Conservation (phyloP, 202 grass and related monocot genomes). For the Zoysia matrella region DNA sequence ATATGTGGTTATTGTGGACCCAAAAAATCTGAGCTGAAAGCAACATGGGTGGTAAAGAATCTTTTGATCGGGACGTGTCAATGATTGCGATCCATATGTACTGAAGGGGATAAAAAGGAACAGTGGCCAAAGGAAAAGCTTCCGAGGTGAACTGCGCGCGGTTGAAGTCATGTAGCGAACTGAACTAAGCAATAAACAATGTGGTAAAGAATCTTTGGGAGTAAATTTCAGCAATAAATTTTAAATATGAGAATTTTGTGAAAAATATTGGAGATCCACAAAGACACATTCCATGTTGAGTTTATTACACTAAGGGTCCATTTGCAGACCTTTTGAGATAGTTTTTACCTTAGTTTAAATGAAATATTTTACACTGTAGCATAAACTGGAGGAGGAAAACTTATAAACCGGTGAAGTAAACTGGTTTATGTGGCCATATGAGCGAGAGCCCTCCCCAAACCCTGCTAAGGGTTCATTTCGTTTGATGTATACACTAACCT, state of each 20-base stretch:
- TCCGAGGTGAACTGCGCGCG: background rate
- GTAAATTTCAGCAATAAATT: background rate
- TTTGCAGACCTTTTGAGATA: too few relatives aligned
- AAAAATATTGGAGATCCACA: background rate
- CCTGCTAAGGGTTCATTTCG: too few relatives aligned
- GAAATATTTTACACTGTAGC: too few relatives aligned
- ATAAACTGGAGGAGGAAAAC: too few relatives aligned
- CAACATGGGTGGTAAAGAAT: conserved; percentile 19
- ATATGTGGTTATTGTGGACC: too few relatives aligned
- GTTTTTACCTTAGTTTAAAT: too few relatives aligned
- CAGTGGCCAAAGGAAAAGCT: background rate
- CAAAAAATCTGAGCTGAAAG: background rate
- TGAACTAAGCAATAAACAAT: background rate
- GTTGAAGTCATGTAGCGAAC: background rate
- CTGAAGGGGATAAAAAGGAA: background rate
- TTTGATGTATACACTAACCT: too few relatives aligned
- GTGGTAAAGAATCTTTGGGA: too few relatives aligned
- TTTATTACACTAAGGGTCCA: too few relatives aligned
- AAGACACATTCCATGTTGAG: background rate
- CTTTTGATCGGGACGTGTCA: conserved; percentile 35
- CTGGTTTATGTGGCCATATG: too few relatives aligned
- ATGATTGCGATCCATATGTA: conserved; percentile 14
- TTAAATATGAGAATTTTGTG: background rate
- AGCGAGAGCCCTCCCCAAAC: too few relatives aligned
- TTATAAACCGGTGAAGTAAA: too few relatives aligned